Evolutionary conservation across 2,329 filamentous ascomycete genomes (phyloP).

Genomic region (Harringtonia aguacate): DNA sequence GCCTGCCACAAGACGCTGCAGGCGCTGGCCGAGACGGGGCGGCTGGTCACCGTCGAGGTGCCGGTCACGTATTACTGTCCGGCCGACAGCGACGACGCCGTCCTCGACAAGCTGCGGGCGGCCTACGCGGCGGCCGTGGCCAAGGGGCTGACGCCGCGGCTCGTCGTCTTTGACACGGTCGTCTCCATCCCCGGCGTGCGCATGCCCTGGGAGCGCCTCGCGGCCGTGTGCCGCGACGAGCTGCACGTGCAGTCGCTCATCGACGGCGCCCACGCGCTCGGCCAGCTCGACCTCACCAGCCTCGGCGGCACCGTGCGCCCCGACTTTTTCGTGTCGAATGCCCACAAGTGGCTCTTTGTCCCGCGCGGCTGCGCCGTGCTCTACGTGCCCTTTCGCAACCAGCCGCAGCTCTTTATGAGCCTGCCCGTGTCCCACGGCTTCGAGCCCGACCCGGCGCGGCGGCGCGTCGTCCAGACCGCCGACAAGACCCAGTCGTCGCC

Average conservation of each 20-base stretch:
- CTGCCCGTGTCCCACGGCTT: constrained; percentile 63
- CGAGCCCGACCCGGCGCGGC: constrained; percentile 4
- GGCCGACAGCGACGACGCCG: constrained; percentile 46
- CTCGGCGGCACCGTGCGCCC: constrained; percentile 40
- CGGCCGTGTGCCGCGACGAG: constrained; percentile 39
- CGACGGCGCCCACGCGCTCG: constrained; percentile 62
- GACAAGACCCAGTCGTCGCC: constrained; percentile 1
- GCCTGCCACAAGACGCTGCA: constrained; percentile 54
- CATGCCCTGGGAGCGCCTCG: constrained; percentile 57
- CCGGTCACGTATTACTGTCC: constrained; percentile 49
- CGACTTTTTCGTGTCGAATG: constrained; percentile 65
- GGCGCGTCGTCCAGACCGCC: constrained; percentile 12
- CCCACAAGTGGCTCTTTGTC: constrained; percentile 65
- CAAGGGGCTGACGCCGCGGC: constrained; percentile 41
- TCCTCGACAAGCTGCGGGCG: constrained; percentile 41
- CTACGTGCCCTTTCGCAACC: constrained; percentile 57
- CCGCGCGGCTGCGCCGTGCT: constrained; percentile 61
- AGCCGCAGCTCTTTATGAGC: constrained; percentile 53
- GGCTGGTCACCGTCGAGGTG: constrained; percentile 32
- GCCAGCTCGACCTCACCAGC: constrained; percentile 53
- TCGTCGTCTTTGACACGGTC: constrained; percentile 63
- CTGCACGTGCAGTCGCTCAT: constrained; percentile 52
- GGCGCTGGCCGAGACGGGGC: constrained; percentile 44
- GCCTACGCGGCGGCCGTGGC: constrained; percentile 36
- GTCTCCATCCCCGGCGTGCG: constrained; percentile 57